These are phyloP conservation scores for Lasiosphaeria miniovina DNA, from an alignment of 495 filamentous ascomycete species.

Conservation along the genomic window DNA sequence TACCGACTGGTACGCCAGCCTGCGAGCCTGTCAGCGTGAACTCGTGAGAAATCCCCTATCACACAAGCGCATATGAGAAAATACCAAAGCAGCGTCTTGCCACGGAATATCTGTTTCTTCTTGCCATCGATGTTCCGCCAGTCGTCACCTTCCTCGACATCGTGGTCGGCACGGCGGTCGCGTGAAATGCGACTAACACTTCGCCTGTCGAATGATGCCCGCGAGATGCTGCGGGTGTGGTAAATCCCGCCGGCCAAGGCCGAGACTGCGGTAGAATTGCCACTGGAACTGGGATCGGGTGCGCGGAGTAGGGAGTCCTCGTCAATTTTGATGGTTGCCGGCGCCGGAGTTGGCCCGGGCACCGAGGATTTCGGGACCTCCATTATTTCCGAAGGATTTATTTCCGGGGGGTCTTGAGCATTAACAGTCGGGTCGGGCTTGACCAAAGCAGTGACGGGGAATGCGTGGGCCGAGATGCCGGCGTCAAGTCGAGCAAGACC, in stretches of 20 bases:
- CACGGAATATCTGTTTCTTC: constrained; percentile 45
- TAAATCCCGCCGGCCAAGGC: constrained; percentile 35
- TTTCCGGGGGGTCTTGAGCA: no score
- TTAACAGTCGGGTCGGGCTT: no score
- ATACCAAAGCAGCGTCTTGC: constrained; percentile 42
- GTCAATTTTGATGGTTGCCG: constrained; percentile 14
- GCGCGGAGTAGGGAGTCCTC: constrained; percentile 10
- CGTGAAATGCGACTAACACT: constrained; percentile 25
- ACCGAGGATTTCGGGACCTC: background rate
- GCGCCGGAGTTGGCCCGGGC: background rate
- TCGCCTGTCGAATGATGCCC: constrained; percentile 24
- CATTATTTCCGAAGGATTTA: no score
- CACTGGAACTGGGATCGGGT: background rate
- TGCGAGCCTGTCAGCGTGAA: constrained; percentile 3
- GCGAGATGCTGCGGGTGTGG: constrained; percentile 36
- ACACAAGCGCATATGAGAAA: background rate
- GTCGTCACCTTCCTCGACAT: constrained; percentile 39
- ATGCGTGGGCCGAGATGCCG: no score
- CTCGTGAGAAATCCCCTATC: no score
- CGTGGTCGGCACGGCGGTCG: constrained; percentile 20
- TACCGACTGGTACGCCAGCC: constrained; percentile 63
- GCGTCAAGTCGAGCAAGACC: background rate
- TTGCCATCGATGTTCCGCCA: constrained; percentile 33
- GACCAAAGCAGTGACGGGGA: no score
- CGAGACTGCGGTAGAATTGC: constrained; percentile 10